These are phyloP conservation scores for Amanita jacksonii DNA, from an alignment of 768 basidiomycete genomes.

Conservation along the genomic window DNA sequence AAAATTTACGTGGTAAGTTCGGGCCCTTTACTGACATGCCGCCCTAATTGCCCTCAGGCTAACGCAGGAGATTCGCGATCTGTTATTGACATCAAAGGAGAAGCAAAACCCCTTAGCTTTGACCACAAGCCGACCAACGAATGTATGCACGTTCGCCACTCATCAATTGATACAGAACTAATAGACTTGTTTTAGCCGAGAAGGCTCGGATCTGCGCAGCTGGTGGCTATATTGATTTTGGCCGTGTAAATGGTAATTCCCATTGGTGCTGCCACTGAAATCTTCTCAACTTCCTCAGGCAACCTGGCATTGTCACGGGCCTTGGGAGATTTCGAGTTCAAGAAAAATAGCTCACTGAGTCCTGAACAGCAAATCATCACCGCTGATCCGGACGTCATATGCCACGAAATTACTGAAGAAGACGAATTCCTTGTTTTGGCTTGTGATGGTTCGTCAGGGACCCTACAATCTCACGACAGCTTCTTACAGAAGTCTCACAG, in stretches of 20 bases:
- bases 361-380: constrained; percentile 95
- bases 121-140: constrained; percentile 95
- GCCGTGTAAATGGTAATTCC: constrained; percentile 84
- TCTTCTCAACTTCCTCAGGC: constrained; percentile 36
- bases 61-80: constrained; percentile 97
- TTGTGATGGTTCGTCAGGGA: constrained; percentile 67
- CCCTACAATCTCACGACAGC: neutral
- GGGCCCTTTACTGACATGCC: constrained; percentile 4
- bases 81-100: constrained; percentile 77
- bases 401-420: constrained; percentile 73
- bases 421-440: constrained; percentile 97
- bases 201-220: constrained; percentile 78
- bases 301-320: constrained; percentile 94
- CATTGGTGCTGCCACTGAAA: constrained; percentile 4
- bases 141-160: constrained; percentile 32
- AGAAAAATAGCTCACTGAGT: constrained; percentile 75
- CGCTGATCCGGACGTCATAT: constrained; percentile 82
- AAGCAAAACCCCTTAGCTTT: constrained; percentile 80
- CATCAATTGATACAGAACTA: constrained; percentile 5
- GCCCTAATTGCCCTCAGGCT: constrained; percentile 45
- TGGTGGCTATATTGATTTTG: constrained; percentile 94
- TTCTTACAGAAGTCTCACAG: constrained; percentile 29
- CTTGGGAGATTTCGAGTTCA: constrained; percentile 97
- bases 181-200: constrained; percentile 45
- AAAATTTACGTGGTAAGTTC: constrained; percentile 71